Percentiles rank a stretch among this genome's conserved stretches.
These are phyloP conservation scores for Monilinia laxa DNA, from an alignment of 2,329 filamentous ascomycete genomes.

Conservation along the genomic window DNA sequence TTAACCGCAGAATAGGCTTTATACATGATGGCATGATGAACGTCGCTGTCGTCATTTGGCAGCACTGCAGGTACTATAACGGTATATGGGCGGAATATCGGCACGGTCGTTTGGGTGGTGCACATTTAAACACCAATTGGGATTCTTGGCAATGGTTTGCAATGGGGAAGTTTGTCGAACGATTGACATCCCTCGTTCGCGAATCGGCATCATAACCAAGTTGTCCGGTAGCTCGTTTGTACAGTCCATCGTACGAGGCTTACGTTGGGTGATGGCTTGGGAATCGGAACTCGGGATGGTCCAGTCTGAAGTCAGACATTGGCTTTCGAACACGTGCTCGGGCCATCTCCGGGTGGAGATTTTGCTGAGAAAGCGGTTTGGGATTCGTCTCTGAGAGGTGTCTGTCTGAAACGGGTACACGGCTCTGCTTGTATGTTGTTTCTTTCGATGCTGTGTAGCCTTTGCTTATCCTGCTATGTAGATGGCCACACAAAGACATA, in stretches of 20 bases:
- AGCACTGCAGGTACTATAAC: constrained; percentile 1
- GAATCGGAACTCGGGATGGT: not conserved
- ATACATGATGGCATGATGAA: not conserved
- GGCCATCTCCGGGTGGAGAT: not conserved
- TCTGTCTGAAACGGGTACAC: constrained; percentile 7
- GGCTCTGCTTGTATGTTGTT: not conserved
- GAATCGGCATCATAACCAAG: not conserved
- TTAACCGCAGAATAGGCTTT: not conserved
- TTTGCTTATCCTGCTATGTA: not conserved
- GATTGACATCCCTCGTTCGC: not conserved
- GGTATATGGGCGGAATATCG: not conserved
- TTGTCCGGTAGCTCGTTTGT: not conserved
- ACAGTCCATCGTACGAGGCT: not conserved
- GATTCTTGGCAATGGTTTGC: constrained; percentile 6
- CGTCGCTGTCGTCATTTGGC: constrained; percentile 12
- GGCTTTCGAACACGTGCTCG: constrained; percentile 6
- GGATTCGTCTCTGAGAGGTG: not conserved
- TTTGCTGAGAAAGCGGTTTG: not conserved
- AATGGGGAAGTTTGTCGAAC: not conserved
- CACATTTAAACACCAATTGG: not conserved
- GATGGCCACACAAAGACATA: not conserved
- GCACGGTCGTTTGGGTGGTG: constrained; percentile 2
- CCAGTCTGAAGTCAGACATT: not conserved
- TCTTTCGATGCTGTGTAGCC: not conserved
- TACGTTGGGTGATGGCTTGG: not conserved